Evolutionary conservation across 306 rosid genomes (phyloP).

Genomic region (Trifolium fragiferum): DNA sequence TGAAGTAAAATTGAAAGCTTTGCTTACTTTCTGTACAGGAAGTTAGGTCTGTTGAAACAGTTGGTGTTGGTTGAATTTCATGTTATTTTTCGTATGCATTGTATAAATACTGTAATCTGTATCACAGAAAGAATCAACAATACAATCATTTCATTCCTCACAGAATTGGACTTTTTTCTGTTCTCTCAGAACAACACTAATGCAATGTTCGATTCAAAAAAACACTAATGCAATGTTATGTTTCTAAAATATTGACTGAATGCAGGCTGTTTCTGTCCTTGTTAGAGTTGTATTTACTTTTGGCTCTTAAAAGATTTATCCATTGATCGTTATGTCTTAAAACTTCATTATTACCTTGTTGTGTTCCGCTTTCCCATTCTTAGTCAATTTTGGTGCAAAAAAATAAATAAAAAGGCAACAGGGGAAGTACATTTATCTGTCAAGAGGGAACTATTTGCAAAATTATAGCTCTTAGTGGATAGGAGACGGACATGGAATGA

Average conservation of each 20-base stretch:
- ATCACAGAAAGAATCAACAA: background rate
- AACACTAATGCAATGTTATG: background rate
- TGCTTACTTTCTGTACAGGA: too few species aligned
- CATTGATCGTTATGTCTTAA: background rate
- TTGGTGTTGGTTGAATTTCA: background rate
- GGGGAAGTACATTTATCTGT: conserved; percentile 26
- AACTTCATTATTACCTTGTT: conserved; percentile 4
- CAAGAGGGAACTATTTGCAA: conserved; percentile 7
- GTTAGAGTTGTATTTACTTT: background rate
- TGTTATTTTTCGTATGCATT: background rate
- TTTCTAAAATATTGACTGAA: background rate
- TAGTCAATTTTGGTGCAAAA: background rate
- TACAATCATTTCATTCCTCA: background rate
- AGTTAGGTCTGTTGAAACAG: background rate
- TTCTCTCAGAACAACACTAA: background rate
- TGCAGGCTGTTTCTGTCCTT: conserved; percentile 10
- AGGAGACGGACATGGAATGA: background rate
- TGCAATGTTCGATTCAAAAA: background rate
- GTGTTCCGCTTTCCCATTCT: conserved; percentile 12
- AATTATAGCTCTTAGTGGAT: conserved; percentile 6
- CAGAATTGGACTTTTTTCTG: background rate
- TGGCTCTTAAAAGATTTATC: background rate
- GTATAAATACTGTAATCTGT: background rate
- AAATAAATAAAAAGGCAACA: background rate
- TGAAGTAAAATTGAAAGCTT: too few species aligned